Evolutionary conservation across 495 filamentous ascomycete genomes (phyloP), one percentile per base, ranked within the genome.

Genomic region (Hapsidospora chrysogenum): DNA sequence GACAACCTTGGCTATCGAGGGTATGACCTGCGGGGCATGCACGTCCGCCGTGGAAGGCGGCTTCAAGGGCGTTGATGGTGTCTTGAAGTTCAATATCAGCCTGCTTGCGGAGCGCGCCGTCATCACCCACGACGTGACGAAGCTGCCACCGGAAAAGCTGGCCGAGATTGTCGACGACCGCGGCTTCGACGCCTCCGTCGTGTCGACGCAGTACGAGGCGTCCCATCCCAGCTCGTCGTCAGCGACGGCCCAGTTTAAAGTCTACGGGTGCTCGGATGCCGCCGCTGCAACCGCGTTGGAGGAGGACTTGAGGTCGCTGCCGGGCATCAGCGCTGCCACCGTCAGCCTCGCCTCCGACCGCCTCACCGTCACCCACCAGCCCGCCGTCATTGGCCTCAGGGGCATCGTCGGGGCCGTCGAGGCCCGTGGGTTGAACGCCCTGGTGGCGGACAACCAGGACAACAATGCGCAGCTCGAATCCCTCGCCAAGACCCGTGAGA

Each of bases 1-100:
- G 3, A 95, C 85, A 8, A 97, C 82, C 0, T 58, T 96, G 29
- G 76, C 82, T 13, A 76, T 96, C n/a, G 80, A 85, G 43, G 89
- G 89, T 17, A 97, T 97, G 89, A 96, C 89, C 5, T 95, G 87
- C 49, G 86, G 86, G 29, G 85, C 87, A 22, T 97, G 87, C 48
- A 93, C 86, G 6, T 81, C 84, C 33, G 83, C 86, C 1, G 72
- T 97, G 14, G 84, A 95, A 54, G 70, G 76, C 31, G 80, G 75
- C 8, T 80, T 93, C 57, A 74, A 70, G 41, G 68, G 66, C 34
- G 51, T 86, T 9, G 69, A 75, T 9, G 92, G 87, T 5, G 43
- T 96, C 10, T 45, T 79, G 23, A 80, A 83, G 42, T 93, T 96
- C 63, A 92, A 92, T 43, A 85, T 97, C 56, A 93, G 84, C 52